Conservation (phyloP, 495 filamentous ascomycete genomes). For the Hapsidospora chrysogenum region DNA sequence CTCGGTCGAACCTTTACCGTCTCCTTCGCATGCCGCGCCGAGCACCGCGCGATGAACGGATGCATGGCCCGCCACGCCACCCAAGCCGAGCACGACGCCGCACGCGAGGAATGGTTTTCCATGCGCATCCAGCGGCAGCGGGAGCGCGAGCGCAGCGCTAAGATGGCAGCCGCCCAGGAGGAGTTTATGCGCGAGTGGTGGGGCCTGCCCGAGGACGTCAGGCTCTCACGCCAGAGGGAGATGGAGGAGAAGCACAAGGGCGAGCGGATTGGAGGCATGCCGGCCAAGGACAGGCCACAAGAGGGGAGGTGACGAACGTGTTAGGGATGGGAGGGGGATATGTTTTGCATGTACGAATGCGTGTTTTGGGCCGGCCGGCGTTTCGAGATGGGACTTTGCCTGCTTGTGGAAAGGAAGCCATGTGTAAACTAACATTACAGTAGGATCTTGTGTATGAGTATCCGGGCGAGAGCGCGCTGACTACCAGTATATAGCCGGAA, state of each 20-base stretch:
- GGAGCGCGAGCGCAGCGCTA: slow-evolving; percentile 43
- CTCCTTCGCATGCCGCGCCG: slow-evolving; percentile 63
- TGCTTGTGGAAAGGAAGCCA: too few species aligned
- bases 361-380: too few species aligned
- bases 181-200: slow-evolving; percentile 43
- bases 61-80: slow-evolving; percentile 84
- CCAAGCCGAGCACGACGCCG: slow-evolving; percentile 68
- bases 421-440: too few species aligned
- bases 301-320: too few species aligned
- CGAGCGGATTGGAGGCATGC: not conserved
- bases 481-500: too few species aligned
- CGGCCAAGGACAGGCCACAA: not conserved
- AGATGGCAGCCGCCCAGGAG: slow-evolving; percentile 35
- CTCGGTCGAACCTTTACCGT: slow-evolving; percentile 68
- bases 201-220: slow-evolving; percentile 29
- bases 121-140: slow-evolving; percentile 45
- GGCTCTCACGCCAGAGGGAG: slow-evolving; percentile 23
- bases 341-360: too few species aligned
- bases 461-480: too few species aligned
- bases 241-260: slow-evolving; percentile 16
- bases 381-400: too few species aligned
- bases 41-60: slow-evolving; percentile 73
- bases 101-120: slow-evolving; percentile 87
- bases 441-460: too few species aligned
- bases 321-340: too few species aligned